These are phyloP conservation scores for Diaporthe sp. DNA, from an alignment of 2,329 filamentous ascomycete species.

Conservation along the genomic window DNA sequence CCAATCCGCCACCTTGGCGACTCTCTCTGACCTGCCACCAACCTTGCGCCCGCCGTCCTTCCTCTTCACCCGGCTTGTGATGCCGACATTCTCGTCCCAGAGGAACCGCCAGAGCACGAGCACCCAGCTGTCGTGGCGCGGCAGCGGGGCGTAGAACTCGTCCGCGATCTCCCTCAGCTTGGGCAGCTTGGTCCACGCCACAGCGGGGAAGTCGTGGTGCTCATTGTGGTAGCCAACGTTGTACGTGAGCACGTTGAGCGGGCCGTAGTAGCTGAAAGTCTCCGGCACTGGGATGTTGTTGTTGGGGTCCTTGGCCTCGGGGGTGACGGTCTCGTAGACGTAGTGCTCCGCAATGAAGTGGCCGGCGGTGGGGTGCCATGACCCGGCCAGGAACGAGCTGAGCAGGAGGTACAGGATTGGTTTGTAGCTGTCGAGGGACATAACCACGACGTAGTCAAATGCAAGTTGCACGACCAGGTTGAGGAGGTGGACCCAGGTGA, in stretches of 20 bases:
- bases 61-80: slow-evolving; percentile 94
- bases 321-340: slow-evolving; percentile 77
- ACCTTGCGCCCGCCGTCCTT: slow-evolving; percentile 79
- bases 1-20: slow-evolving; percentile 68
- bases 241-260: slow-evolving; percentile 92
- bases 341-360: slow-evolving; percentile 99
- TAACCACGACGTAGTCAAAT: slow-evolving; percentile 82
- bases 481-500: slow-evolving; percentile 86
- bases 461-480: slow-evolving; percentile 83
- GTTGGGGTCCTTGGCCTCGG: slow-evolving; percentile 68
- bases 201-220: slow-evolving; percentile 97
- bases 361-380: slow-evolving; percentile 92
- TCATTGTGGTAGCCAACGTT: slow-evolving; percentile 99
- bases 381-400: slow-evolving; percentile 93
- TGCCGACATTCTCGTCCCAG: slow-evolving; percentile 87
- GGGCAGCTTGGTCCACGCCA: slow-evolving; percentile 92
- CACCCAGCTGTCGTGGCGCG: slow-evolving; percentile 90
- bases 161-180: slow-evolving; percentile 82
- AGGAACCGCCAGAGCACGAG: slow-evolving; percentile 97
- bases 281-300: slow-evolving; percentile 82
- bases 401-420: slow-evolving; percentile 87
- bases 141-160: slow-evolving; percentile 93
- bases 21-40: slow-evolving; percentile 57
- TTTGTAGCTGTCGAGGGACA: slow-evolving; percentile 67
- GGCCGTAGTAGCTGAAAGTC: slow-evolving; percentile 97